phyloP scores from a whole-genome alignment of 2,329 filamentous ascomycete species.

The Aspergillus sojae region DNA sequence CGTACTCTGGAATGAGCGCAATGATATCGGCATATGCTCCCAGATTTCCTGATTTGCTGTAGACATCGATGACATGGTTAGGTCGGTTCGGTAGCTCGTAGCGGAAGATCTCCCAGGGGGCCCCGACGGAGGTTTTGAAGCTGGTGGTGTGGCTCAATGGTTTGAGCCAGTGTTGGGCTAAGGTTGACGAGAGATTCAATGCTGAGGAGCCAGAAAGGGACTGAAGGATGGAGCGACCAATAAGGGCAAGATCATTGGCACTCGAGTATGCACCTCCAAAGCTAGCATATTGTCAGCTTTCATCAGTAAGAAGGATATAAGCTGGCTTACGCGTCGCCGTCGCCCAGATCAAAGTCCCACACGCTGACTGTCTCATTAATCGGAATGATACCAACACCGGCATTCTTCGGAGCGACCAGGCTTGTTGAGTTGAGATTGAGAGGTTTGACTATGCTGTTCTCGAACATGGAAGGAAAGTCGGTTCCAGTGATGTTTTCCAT shows the following conservation, averaged over 20 bases:
- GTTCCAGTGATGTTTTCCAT: not conserved
- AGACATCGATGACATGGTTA: conserved; percentile 23
- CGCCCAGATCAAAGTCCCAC: conserved; percentile 44
- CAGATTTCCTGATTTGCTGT: not conserved
- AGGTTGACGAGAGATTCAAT: conserved; percentile 7
- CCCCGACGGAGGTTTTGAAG: conserved; percentile 41
- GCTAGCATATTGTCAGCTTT: not conserved
- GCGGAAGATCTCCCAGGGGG: conserved; percentile 48
- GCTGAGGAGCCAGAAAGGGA: conserved; percentile 32
- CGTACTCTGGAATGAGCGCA: not conserved
- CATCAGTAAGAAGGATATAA: no score
- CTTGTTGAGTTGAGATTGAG: conserved; percentile 42
- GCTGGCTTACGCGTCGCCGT: conserved; percentile 41
- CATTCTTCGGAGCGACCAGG: conserved; percentile 22
- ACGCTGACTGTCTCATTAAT: conserved; percentile 23
- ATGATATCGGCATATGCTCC: not conserved
- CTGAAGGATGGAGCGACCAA: conserved; percentile 50
- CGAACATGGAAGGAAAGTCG: conserved; percentile 32
- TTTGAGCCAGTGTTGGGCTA: conserved; percentile 51
- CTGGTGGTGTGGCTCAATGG: conserved; percentile 44
- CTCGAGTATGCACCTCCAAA: conserved; percentile 50
- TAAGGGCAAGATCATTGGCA: conserved; percentile 42
- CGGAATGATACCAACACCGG: conserved; percentile 39
- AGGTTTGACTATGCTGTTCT: conserved; percentile 39
- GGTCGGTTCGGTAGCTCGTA: conserved; percentile 7